Conservation (phyloP, 257 asterid genomes). For the Solanum pennellii region DNA sequence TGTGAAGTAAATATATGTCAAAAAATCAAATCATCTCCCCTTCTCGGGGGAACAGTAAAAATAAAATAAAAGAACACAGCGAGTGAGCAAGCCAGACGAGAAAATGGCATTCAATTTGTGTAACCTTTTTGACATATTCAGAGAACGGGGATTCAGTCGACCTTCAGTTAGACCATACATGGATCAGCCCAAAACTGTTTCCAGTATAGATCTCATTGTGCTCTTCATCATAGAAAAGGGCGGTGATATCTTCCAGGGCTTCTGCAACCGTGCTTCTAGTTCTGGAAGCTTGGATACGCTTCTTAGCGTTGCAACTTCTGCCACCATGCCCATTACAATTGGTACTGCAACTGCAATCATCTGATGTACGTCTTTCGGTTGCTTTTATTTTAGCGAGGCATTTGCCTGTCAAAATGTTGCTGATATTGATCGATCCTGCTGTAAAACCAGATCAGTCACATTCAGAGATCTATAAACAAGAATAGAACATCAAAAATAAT, state of each 20-base stretch:
- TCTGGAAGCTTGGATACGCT: constrained; percentile 38
- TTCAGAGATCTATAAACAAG: neutral
- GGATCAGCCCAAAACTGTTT: constrained; percentile 74
- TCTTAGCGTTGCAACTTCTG: constrained; percentile 49
- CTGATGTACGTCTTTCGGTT: constrained; percentile 30
- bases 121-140: neutral
- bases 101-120: neutral
- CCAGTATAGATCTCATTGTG: constrained; percentile 98
- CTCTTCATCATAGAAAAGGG: constrained; percentile 92
- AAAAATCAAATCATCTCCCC: neutral
- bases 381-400: constrained; percentile 91
- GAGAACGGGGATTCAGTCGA: neutral
- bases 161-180: constrained; percentile 89
- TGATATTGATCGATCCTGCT: constrained; percentile 93
- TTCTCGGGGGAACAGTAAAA: neutral
- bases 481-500: neutral
- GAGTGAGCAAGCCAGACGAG: neutral
- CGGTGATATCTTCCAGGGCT: constrained; percentile 92
- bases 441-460: constrained; percentile 11
- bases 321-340: constrained; percentile 35
- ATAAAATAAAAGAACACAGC: neutral
- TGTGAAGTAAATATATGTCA: neutral
- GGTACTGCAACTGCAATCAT: constrained; percentile 49
- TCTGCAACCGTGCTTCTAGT: constrained; percentile 65
- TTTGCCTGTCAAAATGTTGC: constrained; percentile 92